Evolutionary conservation across 2,329 filamentous ascomycete genomes (phyloP), one percentile per base, ranked within the genome.

Genomic region (Cordyceps tenuipes): DNA sequence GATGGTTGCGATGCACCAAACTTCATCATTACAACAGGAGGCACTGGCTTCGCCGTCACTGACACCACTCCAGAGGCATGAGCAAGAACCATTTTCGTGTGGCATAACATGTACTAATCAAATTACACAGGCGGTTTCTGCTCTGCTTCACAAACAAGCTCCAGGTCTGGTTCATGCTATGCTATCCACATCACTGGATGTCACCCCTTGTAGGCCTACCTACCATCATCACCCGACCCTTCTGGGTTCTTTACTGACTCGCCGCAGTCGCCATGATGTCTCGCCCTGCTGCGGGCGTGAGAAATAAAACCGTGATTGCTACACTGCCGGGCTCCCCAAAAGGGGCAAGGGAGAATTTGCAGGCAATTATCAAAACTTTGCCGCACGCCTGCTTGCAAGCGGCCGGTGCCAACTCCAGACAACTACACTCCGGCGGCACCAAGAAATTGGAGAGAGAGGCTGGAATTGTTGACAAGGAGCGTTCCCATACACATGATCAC

Each of bases 261-360:
- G n/a, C 2, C 52, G 19, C 56, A 96, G 91, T 99, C 75, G 94
- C 94, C 49, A 87, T 96, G 77, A 99, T 99, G 94, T 90, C 94
- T 56, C 84, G 94, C 50, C 94, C 94, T 5, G 89, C 95, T 13
- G 94, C 94, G 23, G 94, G 94, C 3, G 86, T 96, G 3, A 82
- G 94, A 36, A 87, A 93, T 63, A 85, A 85, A 62, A 87, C 90
- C 0, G 74, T 99, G 57, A 88, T 99, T 26, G 76, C 97, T 63
- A 99, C 94, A 0, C 77, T 99, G 3, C 94, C 94, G 0, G 94
- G 94, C 1, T 97, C 93, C 0, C 94, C 94, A 0, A 97, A 97
- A 72, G 94, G 92, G 1, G 94, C 94, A 9, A 90, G 86, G 68
- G 94, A 99, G 76, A 99, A 97, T 69, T 81, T 99, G 0, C 86